Percentiles rank a stretch among this genome's conserved stretches.
These are phyloP conservation scores for Aplosporella prunicola DNA, from an alignment of 2,329 filamentous ascomycete genomes.

Conservation along the genomic window DNA sequence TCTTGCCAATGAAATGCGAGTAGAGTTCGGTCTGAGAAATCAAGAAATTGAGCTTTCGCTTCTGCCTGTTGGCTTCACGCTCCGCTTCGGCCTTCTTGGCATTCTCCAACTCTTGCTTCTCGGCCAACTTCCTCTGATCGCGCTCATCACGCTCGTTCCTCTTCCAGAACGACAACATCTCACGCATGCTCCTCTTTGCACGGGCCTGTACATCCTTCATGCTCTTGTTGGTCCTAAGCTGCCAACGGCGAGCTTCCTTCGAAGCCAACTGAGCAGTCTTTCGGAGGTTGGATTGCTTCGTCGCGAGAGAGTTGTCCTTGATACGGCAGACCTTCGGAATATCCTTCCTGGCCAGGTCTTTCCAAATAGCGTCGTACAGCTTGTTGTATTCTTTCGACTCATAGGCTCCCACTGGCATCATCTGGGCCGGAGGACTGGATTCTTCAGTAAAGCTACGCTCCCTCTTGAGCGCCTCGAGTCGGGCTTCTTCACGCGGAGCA, in stretches of 20 bases:
- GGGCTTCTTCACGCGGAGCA: slow-evolving; percentile 49
- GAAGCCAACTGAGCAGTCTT: slow-evolving; percentile 95
- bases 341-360: slow-evolving; percentile 87
- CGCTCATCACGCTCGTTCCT: slow-evolving; percentile 96
- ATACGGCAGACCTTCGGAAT: slow-evolving; percentile 86
- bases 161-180: slow-evolving; percentile 99
- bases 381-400: slow-evolving; percentile 91
- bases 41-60: slow-evolving; percentile 97
- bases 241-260: slow-evolving; percentile 96
- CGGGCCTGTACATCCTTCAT: slow-evolving; percentile 95
- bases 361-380: slow-evolving; percentile 95
- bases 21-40: slow-evolving; percentile 98
- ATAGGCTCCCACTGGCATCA: slow-evolving; percentile 44
- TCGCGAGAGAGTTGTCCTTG: slow-evolving; percentile 74
- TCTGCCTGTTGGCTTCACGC: slow-evolving; percentile 92
- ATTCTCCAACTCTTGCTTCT: slow-evolving; percentile 92
- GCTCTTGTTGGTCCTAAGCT: slow-evolving; percentile 94
- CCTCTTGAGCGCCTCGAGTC: slow-evolving; percentile 33
- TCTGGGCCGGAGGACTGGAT: slow-evolving; percentile 16
- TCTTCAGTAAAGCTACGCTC: slow-evolving; percentile 42
- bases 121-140: slow-evolving; percentile 84
- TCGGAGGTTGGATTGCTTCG: slow-evolving; percentile 88
- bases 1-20: slow-evolving; percentile 98
- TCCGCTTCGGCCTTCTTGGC: slow-evolving; percentile 95
- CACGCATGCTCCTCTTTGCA: slow-evolving; percentile 95